Conservation (phyloP, 805 yeast genomes). For the Suhomyces tanzawaensis region DNA sequence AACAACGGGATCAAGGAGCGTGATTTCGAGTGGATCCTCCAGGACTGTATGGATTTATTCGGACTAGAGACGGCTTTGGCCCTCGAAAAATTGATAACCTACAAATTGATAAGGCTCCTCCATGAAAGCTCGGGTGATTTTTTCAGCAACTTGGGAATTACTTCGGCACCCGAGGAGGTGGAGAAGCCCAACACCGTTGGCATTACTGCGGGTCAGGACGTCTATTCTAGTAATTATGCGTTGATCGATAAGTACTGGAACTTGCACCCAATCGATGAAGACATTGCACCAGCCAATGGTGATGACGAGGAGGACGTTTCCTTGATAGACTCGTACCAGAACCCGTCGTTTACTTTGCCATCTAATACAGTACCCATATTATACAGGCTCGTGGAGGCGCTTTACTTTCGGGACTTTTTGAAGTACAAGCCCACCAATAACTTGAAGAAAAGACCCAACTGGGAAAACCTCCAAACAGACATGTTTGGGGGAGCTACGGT, state of each 20-base stretch:
- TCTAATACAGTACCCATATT: conserved; percentile 76
- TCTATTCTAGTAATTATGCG: conserved; percentile 32
- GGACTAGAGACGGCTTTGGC: conserved; percentile 55
- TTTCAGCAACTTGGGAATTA: conserved; percentile 1
- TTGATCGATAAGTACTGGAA: conserved; percentile 45
- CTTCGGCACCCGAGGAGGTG: conserved; percentile 10
- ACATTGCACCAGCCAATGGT: conserved; percentile 3
- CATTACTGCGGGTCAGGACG: conserved; percentile 27
- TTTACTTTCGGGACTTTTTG: conserved; percentile 57
- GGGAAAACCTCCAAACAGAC: conserved; percentile 44
- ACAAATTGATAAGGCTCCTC: conserved; percentile 44
- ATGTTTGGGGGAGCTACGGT: conserved; percentile 41
- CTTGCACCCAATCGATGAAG: conserved; percentile 43
- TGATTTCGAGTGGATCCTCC: conserved; percentile 55
- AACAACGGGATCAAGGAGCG: conserved; percentile 67
- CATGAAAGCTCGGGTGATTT: conserved; percentile 4
- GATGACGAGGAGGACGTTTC: conserved; percentile 4
- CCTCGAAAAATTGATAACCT: conserved; percentile 48
- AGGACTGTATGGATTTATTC: conserved; percentile 57
- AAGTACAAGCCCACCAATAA: conserved; percentile 39
- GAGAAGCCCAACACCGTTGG: conserved; percentile 25
- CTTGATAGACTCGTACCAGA: conserved; percentile 37
- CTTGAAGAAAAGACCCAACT: conserved; percentile 36
- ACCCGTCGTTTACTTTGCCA: conserved; percentile 66
- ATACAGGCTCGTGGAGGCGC: conserved; percentile 64